These are phyloP conservation scores for Cladosporium sp. DNA, from an alignment of 2,329 filamentous ascomycete genomes.

Conservation along the genomic window DNA sequence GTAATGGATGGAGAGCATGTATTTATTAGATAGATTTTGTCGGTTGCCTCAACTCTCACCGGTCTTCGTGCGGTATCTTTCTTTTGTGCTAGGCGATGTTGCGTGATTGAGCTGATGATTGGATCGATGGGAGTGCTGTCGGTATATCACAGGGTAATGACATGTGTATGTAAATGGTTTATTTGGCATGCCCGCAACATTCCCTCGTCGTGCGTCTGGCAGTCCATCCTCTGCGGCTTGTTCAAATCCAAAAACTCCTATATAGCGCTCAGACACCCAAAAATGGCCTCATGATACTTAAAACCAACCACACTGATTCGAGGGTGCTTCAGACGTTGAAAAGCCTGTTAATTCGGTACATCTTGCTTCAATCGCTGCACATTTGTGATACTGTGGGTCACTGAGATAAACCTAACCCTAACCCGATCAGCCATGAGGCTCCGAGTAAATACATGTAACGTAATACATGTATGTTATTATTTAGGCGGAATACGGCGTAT, in stretches of 20 bases:
- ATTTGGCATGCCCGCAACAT: no score
- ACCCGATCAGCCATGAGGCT: not conserved
- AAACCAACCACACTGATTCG: not conserved
- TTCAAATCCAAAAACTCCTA: not conserved
- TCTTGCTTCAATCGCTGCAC: not conserved
- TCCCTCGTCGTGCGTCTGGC: not conserved
- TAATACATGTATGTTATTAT: no score
- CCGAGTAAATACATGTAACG: no score
- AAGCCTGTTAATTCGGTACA: not conserved
- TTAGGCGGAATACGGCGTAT: no score
- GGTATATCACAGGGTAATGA: no score
- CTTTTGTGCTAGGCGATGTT: no score
- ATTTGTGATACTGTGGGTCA: not conserved
- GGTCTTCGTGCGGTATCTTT: no score
- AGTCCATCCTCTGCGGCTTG: not conserved
- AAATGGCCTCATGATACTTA: fast-evolving
- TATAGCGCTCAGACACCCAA: not conserved
- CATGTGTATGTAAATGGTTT: no score
- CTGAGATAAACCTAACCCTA: not conserved
- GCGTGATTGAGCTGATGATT: no score
- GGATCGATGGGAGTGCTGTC: no score
- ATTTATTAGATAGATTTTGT: not conserved
- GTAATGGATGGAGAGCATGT: not conserved
- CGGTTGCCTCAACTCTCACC: no score
- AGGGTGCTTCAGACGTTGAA: not conserved